Conservation (phyloP, 163 green algal species). For the Volvox carteri region DNA sequence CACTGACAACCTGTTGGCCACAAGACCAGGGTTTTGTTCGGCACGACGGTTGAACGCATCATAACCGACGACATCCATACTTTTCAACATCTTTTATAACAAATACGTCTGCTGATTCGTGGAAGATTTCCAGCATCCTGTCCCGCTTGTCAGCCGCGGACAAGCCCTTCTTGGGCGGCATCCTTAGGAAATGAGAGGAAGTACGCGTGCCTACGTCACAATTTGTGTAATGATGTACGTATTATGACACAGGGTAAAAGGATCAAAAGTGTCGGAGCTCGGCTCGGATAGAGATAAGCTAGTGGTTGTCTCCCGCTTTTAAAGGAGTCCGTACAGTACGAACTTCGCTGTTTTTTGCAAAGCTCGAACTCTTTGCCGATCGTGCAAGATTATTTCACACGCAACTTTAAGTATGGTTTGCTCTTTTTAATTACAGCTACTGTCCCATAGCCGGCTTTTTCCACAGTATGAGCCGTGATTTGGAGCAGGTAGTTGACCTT, state of each 20-base stretch:
- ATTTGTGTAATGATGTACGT: too few relatives aligned
- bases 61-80: background rate
- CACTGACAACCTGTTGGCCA: slow-evolving; percentile 60
- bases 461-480: background rate
- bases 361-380: too few relatives aligned
- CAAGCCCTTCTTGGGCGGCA: slow-evolving; percentile 49
- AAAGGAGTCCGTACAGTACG: too few relatives aligned
- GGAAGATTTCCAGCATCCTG: slow-evolving; percentile 86
- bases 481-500: slow-evolving; percentile 16
- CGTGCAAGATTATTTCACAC: too few relatives aligned
- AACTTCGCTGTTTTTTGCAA: too few relatives aligned
- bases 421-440: too few relatives aligned
- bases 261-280: too few relatives aligned
- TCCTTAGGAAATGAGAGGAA: background rate
- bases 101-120: slow-evolving; percentile 89
- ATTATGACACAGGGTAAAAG: too few relatives aligned
- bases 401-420: too few relatives aligned
- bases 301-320: too few relatives aligned
- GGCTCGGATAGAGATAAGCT: too few relatives aligned
- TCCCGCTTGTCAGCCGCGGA: slow-evolving; percentile 53
- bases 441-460: background rate
- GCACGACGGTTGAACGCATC: background rate
- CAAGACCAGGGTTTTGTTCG: background rate
- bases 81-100: slow-evolving; percentile 95
- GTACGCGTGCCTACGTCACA: too few relatives aligned